Evolutionary conservation across 257 asterid genomes (phyloP).

Genomic region (Solanum pennellii): DNA sequence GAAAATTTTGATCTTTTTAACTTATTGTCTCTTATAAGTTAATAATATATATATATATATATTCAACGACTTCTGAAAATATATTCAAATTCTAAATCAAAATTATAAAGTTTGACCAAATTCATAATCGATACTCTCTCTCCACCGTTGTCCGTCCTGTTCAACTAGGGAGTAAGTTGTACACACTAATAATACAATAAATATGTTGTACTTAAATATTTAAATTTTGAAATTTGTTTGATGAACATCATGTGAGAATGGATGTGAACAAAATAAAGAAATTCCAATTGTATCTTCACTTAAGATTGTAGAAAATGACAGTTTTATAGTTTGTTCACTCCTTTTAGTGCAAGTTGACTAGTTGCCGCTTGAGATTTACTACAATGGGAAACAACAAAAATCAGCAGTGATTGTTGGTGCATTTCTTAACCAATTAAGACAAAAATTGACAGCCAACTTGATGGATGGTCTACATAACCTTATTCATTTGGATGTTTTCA

Average conservation of each 20-base stretch:
- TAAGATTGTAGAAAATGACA: neutral
- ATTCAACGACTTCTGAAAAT: neutral
- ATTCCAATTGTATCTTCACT: neutral
- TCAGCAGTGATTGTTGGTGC: neutral
- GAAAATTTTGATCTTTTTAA: no score
- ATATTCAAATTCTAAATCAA: no score
- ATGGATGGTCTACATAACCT: neutral
- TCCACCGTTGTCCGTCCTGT: no score
- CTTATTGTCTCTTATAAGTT: no score
- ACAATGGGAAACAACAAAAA: neutral
- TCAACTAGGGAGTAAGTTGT: neutral
- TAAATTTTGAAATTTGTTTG: neutral
- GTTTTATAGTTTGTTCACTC: neutral
- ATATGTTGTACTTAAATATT: neutral
- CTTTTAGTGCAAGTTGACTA: neutral
- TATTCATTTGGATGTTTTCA: neutral
- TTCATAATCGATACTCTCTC: neutral
- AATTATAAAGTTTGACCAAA: neutral
- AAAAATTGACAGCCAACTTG: neutral
- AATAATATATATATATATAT: no score
- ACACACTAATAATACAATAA: neutral
- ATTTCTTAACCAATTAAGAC: neutral
- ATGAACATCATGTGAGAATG: neutral
- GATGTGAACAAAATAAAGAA: neutral
- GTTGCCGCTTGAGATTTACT: neutral